Evolutionary conservation across 768 basidiomycete species (phyloP), one percentile per base, ranked within the genome.

Genomic region (Lanmaoa rubissima): DNA sequence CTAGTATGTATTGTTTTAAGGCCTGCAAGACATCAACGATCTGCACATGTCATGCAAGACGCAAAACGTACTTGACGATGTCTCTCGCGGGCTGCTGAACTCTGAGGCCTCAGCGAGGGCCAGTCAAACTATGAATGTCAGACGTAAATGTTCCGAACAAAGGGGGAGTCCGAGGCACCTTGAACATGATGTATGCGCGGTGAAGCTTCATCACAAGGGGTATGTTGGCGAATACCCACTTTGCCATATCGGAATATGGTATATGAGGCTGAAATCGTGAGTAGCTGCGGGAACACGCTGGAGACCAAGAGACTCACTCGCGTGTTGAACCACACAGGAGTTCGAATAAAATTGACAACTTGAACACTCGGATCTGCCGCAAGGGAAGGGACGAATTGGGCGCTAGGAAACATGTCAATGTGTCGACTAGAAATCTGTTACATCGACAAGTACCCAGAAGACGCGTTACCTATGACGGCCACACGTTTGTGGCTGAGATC

Each of bases 311-410:
- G 44, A 48, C 77, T 62, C 62, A 86, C 84, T 57, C 79, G 77
- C 3, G 79, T 78, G 2, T 78, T 54, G 59, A 77, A 85, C 84
- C 85, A 88, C 56, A 82, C 80, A 7, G 84, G 85, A 34, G 82
- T 85, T 47, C 87, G 74, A 43, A 67, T 69, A 65, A 86, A 86
- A 62, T 89, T 85, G 49, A 82, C 71, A 16, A 86, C 75, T 45
- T 79, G 63, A 7, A 82, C 78, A 24, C 78, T 76, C 3, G 80
- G 73, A 58, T 86, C 82, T 43, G 69, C 64, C 12, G 82, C 75
- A 48, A 86, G 81, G 47, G 70, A 61, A 10, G 85, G 84, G 19
- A 86, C 73, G 47, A 86, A 77, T 65, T 88, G 87, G 2, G 86
- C 83, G 3, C 86, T 87, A 55, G 16, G 68, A 24, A 35, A 19